Percentiles rank a stretch among this genome's conserved stretches.
These are phyloP conservation scores for Phoma herbarum DNA, from an alignment of 2,329 filamentous ascomycete species.

Conservation along the genomic window DNA sequence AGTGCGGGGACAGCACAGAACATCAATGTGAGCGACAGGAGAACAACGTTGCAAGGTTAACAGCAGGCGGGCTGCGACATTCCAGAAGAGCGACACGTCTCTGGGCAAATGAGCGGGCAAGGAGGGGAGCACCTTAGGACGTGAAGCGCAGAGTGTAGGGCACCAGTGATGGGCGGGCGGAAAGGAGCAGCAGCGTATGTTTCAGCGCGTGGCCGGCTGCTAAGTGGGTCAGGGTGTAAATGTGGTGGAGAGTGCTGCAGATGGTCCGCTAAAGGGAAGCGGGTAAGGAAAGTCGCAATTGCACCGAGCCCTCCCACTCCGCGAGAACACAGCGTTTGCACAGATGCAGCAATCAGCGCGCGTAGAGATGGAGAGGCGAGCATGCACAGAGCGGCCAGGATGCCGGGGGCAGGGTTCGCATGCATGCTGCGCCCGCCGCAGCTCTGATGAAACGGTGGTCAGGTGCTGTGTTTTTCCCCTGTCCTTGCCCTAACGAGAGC, in stretches of 20 bases:
- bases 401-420: constrained; percentile 24
- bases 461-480: constrained; percentile 15
- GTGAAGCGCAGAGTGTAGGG: constrained; percentile 24
- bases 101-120: constrained; percentile 18
- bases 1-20: constrained; percentile 32
- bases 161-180: constrained; percentile 31
- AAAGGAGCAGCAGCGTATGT: constrained; percentile 33
- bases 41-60: constrained; percentile 11
- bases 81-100: constrained; percentile 37
- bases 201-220: constrained; percentile 28
- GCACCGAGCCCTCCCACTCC: constrained; percentile 8
- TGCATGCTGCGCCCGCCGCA: constrained; percentile 15
- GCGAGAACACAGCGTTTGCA: constrained; percentile 7
- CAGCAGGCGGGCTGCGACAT: constrained; percentile 36
- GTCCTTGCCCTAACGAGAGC: constrained; percentile 9
- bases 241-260: constrained; percentile 14
- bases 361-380: constrained; percentile 13
- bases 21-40: constrained; percentile 23
- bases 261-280: constrained; percentile 15
- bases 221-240: constrained; percentile 12
- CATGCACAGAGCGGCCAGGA: constrained; percentile 11
- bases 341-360: constrained; percentile 11
- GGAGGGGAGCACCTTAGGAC: constrained; percentile 17
- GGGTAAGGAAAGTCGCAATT: constrained; percentile 15
- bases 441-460: constrained; percentile 28